phyloP scores from a whole-genome alignment of 306 rosid species.

The Albizia julibrissin region DNA sequence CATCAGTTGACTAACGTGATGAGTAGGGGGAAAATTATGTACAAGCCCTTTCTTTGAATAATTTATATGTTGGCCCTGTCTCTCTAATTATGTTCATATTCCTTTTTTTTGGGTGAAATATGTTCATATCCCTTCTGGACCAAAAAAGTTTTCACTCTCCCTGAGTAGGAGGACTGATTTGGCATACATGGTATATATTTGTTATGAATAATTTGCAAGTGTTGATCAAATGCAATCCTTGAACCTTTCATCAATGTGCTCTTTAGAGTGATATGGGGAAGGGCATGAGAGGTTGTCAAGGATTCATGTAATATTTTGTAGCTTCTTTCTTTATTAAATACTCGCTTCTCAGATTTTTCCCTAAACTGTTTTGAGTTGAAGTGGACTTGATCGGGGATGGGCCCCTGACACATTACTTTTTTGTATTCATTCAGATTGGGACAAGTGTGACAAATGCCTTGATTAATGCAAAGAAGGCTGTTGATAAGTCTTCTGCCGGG shows the following conservation, averaged over 20 bases:
- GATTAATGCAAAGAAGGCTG: constrained; percentile 72
- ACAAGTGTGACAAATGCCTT: constrained; percentile 85
- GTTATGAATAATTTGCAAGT: neutral
- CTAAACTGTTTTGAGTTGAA: constrained; percentile 7
- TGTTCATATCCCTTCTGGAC: neutral
- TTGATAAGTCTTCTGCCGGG: constrained; percentile 63
- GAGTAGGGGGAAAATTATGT: neutral
- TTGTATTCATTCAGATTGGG: constrained; percentile 60
- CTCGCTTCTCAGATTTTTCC: constrained; percentile 1
- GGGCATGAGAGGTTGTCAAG: constrained; percentile 9
- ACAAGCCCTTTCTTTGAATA: no score
- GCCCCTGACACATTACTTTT: constrained; percentile 19
- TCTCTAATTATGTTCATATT: neutral
- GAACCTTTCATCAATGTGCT: constrained; percentile 18
- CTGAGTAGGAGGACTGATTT: neutral
- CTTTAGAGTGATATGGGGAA: constrained; percentile 17
- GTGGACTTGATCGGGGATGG: constrained; percentile 14
- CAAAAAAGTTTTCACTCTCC: neutral
- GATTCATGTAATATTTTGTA: constrained; percentile 2
- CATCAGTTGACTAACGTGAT: neutral
- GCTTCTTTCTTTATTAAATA: constrained; percentile 7
- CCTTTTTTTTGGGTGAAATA: neutral
- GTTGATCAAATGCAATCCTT: constrained; percentile 14
- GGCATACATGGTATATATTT: constrained; percentile 16
- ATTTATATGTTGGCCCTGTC: neutral